A percentile compares a stretch with the other conserved stretches of the same genome.
These are phyloP conservation scores for Auricularia heimuer DNA, from an alignment of 768 basidiomycete species.

Conservation along the genomic window DNA sequence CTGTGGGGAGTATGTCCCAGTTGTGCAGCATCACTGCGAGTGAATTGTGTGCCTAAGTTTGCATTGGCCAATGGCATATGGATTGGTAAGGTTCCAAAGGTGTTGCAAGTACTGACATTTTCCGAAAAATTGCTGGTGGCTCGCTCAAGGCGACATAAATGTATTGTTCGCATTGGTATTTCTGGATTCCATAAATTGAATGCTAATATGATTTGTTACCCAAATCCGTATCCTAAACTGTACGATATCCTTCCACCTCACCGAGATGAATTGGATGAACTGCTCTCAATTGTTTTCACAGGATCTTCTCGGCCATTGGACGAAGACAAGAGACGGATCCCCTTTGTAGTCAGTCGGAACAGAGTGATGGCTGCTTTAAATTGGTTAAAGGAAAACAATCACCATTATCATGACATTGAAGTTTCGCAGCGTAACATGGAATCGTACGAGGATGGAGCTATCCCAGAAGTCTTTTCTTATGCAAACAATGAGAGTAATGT, in stretches of 20 bases:
- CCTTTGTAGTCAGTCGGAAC: conserved; percentile 15
- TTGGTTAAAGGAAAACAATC: conserved; percentile 27
- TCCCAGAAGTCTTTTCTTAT: conserved; percentile 16
- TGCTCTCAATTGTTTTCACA: conserved; percentile 24
- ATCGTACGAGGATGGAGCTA: neutral
- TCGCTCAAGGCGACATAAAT: conserved; percentile 20
- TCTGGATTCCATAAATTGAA: conserved; percentile 25
- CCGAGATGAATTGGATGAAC: conserved; percentile 22
- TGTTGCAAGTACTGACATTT: conserved; percentile 19
- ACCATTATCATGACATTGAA: conserved; percentile 22
- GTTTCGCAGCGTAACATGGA: conserved; percentile 19
- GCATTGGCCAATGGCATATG: conserved; percentile 28
- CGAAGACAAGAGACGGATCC: conserved; percentile 20
- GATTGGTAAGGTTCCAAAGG: conserved; percentile 25
- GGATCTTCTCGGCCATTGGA: conserved; percentile 18
- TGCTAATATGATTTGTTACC: conserved; percentile 25
- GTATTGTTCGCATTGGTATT: conserved; percentile 19
- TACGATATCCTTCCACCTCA: neutral
- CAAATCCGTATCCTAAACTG: neutral
- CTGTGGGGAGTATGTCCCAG: neutral
- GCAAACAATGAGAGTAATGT: conserved; percentile 13
- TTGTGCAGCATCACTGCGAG: neutral
- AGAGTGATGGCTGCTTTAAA: conserved; percentile 19
- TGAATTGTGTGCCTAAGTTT: conserved; percentile 13
- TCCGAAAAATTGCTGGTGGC: conserved; percentile 24